Base-by-base conservation (phyloP, 805 yeast genomes). In the Cyberlindnera mycetangii region DNA sequence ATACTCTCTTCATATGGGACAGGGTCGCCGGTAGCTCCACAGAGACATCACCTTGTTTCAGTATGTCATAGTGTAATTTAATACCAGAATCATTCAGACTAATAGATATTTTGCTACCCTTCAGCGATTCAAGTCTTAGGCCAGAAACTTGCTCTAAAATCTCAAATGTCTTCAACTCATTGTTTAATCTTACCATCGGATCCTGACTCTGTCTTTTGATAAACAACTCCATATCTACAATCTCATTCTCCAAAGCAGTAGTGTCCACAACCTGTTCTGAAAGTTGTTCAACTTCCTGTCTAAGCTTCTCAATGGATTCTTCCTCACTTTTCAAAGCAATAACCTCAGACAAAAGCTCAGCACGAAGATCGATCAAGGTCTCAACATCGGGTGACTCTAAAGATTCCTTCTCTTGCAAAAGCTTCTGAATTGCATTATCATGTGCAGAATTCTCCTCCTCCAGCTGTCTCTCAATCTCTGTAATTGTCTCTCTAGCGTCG, bases 161-260 rank as follows among this genome's bases (percentile, higher is more conserved):
- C 2, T 52, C 45, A 16, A 53, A 47, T 2, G 42, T n/a, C 21
- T 36, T 37, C 5, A 51, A 11, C 15, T 46, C 40, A 14, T 10
- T 27, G 15, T 33, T 36, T 41, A 58, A 36, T 39, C 57, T 48
- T 4, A 39, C 27, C 5, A 37, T 9, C 20, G 59, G 59, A 21
- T 58, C 58, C 30, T 54, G 55, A n/a, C 47, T 45, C 20, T 53
- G 53, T 39, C 49, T 49, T 32, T 50, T 49, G 7, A 56, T 25
- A 27, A 22, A 48, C 8, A 31, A 17, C 16, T 41, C 22, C 39
- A 54, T 54, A 4, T 15, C 32, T 5, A 27, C 33, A 9, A 58
- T 45, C 16, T 53, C 59, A 11, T 42, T 41, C 38, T 55, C 58
- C 16, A 58, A 25, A 1, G 34, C 39, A 9, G 51, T 45, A 8